These are phyloP conservation scores for Lasiodiplodia sp. DNA, from an alignment of 2,329 filamentous ascomycete genomes.

Conservation along the genomic window DNA sequence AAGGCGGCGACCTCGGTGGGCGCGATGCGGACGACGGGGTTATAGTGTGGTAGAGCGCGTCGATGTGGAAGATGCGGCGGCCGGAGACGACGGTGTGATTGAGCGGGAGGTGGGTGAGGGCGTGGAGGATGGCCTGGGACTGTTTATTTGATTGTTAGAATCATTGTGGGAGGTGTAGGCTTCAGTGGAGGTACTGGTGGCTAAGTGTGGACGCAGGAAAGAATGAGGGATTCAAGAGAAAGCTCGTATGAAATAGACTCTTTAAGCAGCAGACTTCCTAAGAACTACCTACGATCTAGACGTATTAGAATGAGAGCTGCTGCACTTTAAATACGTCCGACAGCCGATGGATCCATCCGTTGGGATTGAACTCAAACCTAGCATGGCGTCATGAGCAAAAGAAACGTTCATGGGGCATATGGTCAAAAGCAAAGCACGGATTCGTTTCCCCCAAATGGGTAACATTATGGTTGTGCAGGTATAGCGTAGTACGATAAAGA, in stretches of 20 bases:
- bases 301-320: background rate
- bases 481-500: background rate
- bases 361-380: background rate
- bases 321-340: background rate
- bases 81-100: conserved; percentile 48
- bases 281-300: background rate
- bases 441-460: no score
- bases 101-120: conserved; percentile 43
- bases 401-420: background rate
- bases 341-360: background rate
- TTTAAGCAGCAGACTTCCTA: background rate
- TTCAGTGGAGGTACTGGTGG: background rate
- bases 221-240: background rate
- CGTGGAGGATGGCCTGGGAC: conserved; percentile 35
- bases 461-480: background rate
- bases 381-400: background rate
- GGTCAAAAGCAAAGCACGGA: no score
- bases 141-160: background rate
- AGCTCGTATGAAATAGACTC: background rate
- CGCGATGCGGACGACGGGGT: conserved; percentile 42
- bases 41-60: conserved; percentile 47
- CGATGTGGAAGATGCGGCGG: conserved; percentile 49
- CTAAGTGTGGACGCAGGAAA: background rate
- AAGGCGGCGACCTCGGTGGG: conserved; percentile 42
- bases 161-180: background rate